These are phyloP conservation scores for Schizopora paradoxa DNA, from an alignment of 1,284 basidiomycete species.

Conservation along the genomic window DNA sequence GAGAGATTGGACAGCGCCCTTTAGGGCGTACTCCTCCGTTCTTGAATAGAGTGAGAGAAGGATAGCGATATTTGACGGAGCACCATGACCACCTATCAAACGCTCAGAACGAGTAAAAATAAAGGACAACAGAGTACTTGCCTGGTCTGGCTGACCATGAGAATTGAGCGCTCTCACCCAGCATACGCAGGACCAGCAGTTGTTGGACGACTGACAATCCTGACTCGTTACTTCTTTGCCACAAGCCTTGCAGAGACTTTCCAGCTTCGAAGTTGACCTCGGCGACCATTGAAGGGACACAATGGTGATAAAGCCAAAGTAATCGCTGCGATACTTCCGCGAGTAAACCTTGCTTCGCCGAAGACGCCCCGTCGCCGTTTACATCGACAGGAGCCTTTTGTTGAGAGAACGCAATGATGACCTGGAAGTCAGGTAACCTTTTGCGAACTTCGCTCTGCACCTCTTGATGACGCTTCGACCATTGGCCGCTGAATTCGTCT, in stretches of 20 bases:
- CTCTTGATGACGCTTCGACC: constrained; percentile 58
- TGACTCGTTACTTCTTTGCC: constrained; percentile 36
- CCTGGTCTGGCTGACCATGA: constrained; percentile 71
- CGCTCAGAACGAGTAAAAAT: neutral
- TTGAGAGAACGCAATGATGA: constrained; percentile 75
- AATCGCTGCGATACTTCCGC: constrained; percentile 76
- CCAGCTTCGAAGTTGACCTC: constrained; percentile 86
- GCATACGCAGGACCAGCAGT: constrained; percentile 72
- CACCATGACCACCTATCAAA: constrained; percentile 19
- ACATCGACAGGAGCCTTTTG: constrained; percentile 30
- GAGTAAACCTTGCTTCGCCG: constrained; percentile 50
- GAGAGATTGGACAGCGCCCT: constrained; percentile 49
- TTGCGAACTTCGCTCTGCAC: constrained; percentile 71
- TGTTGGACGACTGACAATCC: constrained; percentile 59
- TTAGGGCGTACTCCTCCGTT: constrained; percentile 47
- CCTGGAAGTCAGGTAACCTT: constrained; percentile 79
- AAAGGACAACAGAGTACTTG: constrained; percentile 28
- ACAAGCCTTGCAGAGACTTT: constrained; percentile 52
- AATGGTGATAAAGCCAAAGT: constrained; percentile 79
- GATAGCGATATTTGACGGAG: constrained; percentile 49
- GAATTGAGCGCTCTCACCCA: constrained; percentile 73
- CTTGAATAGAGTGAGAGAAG: constrained; percentile 61
- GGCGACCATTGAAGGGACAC: constrained; percentile 65
- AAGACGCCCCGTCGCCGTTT: constrained; percentile 26
- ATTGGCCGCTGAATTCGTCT: constrained; percentile 59